Evolutionary conservation across 2,329 filamentous ascomycete species (phyloP).

Genomic region (Trichoderma hamatum): DNA sequence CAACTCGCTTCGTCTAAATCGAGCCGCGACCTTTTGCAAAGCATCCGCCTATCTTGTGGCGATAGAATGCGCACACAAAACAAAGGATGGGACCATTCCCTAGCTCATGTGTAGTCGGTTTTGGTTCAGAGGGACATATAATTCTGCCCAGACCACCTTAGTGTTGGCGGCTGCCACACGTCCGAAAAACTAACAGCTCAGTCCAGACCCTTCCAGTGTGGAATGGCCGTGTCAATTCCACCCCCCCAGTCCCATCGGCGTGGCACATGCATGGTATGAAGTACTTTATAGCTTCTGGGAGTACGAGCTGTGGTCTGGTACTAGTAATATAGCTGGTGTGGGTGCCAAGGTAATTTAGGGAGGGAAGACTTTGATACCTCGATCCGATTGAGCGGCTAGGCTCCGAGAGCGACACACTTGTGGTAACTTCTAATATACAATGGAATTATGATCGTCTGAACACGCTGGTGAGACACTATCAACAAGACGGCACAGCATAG

Average conservation of each 20-base stretch:
- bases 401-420: slow-evolving; percentile 9
- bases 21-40: background rate
- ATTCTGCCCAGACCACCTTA: background rate
- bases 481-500: background rate
- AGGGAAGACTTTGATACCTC: slow-evolving; percentile 10
- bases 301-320: background rate
- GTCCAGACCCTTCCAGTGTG: slow-evolving; percentile 25
- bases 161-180: slow-evolving; percentile 16
- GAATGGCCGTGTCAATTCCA: slow-evolving; percentile 9
- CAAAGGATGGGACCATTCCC: background rate
- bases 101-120: slow-evolving; percentile 1
- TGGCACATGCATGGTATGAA: slow-evolving; percentile 11
- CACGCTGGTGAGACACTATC: background rate
- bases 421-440: background rate
- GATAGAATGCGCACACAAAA: background rate
- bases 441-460: background rate
- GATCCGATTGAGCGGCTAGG: slow-evolving; percentile 22
- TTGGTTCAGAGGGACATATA: background rate
- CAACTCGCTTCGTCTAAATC: background rate
- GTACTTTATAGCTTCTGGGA: background rate
- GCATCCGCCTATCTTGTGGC: background rate
- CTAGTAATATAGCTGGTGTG: slow-evolving; percentile 3
- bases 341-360: slow-evolving; percentile 7
- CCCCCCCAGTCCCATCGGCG: slow-evolving; percentile 13
- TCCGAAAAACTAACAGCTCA: background rate